Percentiles rank a stretch among this genome's conserved stretches.
These are phyloP conservation scores for Lentinula boryana DNA, from an alignment of 768 basidiomycete genomes.

Conservation along the genomic window DNA sequence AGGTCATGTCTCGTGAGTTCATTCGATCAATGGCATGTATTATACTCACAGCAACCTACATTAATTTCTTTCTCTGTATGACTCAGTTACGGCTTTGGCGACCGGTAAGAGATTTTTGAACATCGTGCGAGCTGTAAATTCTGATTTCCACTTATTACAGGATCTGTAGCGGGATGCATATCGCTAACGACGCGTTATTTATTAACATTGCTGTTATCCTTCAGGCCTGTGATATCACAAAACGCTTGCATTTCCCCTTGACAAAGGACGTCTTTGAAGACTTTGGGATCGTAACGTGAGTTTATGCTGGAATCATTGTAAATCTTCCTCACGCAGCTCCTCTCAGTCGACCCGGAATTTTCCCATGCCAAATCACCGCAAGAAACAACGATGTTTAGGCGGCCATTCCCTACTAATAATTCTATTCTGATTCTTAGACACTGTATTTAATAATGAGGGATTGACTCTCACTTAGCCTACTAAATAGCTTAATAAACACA, in stretches of 20 bases:
- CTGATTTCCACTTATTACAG: slow-evolving; percentile 6
- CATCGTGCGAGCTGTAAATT: background rate
- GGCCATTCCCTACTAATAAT: background rate
- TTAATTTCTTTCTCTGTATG: background rate
- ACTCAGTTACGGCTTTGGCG: slow-evolving; percentile 3
- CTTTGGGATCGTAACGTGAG: slow-evolving; percentile 2
- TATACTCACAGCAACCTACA: background rate
- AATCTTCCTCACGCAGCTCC: too few species aligned
- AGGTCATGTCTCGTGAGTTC: slow-evolving; percentile 18
- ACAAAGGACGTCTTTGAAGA: background rate
- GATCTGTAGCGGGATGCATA: slow-evolving; percentile 26
- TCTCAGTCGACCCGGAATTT: background rate
- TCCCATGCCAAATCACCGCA: background rate
- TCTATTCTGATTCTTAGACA: too few species aligned
- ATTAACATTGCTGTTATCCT: slow-evolving; percentile 25
- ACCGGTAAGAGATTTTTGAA: background rate
- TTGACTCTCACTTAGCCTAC: too few species aligned
- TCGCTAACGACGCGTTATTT: slow-evolving; percentile 27
- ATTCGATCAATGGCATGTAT: slow-evolving; percentile 8
- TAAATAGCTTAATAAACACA: too few species aligned
- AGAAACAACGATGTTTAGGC: background rate
- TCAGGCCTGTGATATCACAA: slow-evolving; percentile 15
- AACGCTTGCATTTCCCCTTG: background rate
- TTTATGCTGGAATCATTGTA: background rate
- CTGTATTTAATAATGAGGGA: too few species aligned